Base-by-base conservation (phyloP, 164 flowering plant genomes). In the Liquidambar formosana region DNA sequence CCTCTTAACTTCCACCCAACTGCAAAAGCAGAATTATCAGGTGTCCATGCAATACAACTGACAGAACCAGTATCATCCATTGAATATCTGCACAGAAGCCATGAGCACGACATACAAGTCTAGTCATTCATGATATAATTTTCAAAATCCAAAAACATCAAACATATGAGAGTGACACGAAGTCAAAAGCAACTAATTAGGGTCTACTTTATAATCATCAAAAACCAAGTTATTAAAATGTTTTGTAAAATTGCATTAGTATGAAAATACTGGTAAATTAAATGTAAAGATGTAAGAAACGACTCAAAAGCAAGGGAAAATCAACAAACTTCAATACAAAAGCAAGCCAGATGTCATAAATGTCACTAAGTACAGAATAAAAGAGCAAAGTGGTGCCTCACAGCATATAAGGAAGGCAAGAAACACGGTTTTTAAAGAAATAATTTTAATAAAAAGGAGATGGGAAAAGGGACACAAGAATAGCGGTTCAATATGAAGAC, bases 1-100 rank as follows among this genome's bases (percentile, higher is more conserved):
- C 99, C 99, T 82, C 97, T 88, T 63, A 75, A 82, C 80, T 86
- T 95, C 97, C 98, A 95, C 47, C 98, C 99, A 80, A 95, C 94
- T 43, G 99, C 93, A 85, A 95, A 95, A 77, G 98, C 98, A 79
- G 97, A 86, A 80, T 89, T 83, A 77, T 95, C 97, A 63, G 98
- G 99, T 53, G 96, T 86, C 99, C 99, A 95, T 28, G 91, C 83
- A 79, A 95, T 86, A 76, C 85, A 91, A 75, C 88, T 91, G 68
- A 95, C 95, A 68, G 92, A 66, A 69, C 99, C 99, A 75, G 98
- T 93, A 74, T 93, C 96, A n/a, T 95, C 99, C 81, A 81, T 71
- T 27, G 98, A 84, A 76, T 93, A 95, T 72, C 99, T 95, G 87
- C 79, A 78, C 14, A 49, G 64, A 60, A 41, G 58, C 58, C 61